phyloP scores from a whole-genome alignment of 345 rosid genomes.

The Corchorus olitorius region DNA sequence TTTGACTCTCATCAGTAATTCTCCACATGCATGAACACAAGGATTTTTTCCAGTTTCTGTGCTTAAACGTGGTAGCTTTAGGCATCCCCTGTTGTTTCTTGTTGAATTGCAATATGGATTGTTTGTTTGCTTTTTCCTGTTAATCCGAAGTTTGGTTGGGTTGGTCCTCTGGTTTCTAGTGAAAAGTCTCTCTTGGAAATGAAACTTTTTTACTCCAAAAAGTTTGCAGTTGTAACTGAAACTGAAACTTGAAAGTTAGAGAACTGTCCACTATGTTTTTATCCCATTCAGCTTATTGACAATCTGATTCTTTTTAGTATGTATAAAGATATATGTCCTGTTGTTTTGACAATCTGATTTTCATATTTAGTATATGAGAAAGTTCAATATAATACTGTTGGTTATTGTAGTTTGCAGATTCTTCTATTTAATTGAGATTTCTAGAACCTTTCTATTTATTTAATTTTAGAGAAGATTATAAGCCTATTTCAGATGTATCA shows the following conservation, averaged over 20 bases:
- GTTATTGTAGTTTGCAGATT: not conserved
- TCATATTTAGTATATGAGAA: not conserved
- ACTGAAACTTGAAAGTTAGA: not conserved
- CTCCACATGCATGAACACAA: too few species aligned
- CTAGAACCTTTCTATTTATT: not conserved
- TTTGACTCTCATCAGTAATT: too few species aligned
- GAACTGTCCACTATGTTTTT: not conserved
- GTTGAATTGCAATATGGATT: too few species aligned
- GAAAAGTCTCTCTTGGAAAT: not conserved
- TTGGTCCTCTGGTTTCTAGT: not conserved
- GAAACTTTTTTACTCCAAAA: not conserved
- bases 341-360: too few species aligned
- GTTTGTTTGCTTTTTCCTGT: too few species aligned
- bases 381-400: not conserved
- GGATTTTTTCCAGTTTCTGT: too few species aligned
- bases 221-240: not conserved
- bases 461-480: not conserved
- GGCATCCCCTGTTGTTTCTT: not conserved
- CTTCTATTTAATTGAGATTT: not conserved
- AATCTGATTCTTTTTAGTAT: not conserved
- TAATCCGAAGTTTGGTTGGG: not conserved
- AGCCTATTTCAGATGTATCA: not conserved
- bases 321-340: not conserved
- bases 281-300: not conserved
- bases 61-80: not conserved